phyloP scores from a whole-genome alignment of 1,139 yeast genomes.

The Kazachstania sp. region DNA sequence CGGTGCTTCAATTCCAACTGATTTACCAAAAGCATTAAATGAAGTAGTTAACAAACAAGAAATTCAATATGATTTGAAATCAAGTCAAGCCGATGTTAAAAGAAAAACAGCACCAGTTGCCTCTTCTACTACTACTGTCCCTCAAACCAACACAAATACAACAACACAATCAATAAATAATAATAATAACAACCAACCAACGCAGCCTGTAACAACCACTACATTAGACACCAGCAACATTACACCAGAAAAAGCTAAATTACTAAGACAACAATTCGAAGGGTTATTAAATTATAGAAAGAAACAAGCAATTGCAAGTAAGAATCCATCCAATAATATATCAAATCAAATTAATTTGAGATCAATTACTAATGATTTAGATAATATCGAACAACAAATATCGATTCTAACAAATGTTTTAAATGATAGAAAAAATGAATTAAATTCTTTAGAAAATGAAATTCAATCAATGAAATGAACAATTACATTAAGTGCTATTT shows the following conservation, averaged over 20 bases:
- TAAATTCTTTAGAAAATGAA: conserved; percentile 37
- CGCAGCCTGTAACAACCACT: conserved; percentile 15
- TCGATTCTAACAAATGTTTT: conserved; percentile 45
- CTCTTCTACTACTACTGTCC: conserved; percentile 14
- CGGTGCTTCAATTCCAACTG: conserved; percentile 80
- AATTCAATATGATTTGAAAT: conserved; percentile 64
- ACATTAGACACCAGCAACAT: conserved; percentile 42
- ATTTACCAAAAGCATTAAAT: conserved; percentile 88
- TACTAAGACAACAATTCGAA: conserved; percentile 66
- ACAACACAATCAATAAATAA: background rate
- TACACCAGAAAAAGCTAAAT: conserved; percentile 37
- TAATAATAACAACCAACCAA: conserved; percentile 20
- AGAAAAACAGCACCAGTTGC: conserved; percentile 18
- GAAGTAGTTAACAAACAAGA: conserved; percentile 85
- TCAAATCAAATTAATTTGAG: conserved; percentile 23
- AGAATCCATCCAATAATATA: conserved; percentile 16
- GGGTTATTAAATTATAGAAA: conserved; percentile 30
- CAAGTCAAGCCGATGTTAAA: conserved; percentile 40
- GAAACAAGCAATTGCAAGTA: conserved; percentile 17
- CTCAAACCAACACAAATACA: background rate
- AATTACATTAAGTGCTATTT: background rate
- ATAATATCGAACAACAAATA: conserved; percentile 47
- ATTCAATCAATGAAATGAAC: conserved; percentile 20
- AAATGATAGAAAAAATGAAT: conserved; percentile 40
- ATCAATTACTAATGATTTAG: conserved; percentile 39